Evolutionary conservation across 805 yeast species (phyloP), one percentile per base, ranked within the genome.

Genomic region (Schwanniomyces pseudopolymorphus): DNA sequence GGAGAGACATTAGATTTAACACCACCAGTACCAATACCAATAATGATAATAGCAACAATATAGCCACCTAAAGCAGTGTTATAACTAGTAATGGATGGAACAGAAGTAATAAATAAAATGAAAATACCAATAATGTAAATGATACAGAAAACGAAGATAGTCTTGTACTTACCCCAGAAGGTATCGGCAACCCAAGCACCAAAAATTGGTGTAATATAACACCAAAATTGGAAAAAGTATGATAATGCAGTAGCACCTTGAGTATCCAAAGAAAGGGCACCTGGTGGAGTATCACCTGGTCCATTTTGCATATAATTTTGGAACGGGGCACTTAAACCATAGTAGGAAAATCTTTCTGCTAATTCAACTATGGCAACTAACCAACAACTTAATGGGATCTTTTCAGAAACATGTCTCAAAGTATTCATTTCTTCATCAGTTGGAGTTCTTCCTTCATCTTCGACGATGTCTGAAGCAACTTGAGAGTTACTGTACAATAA

Each of bases 21-120:
- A 55, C 89, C 85, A 59, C 94, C 94, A 26, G 94, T 84, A 35
- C 89, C 92, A 33, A 85, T 55, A 54, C 92, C 92, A 56, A 87
- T 79, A 44, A 81, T 64, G 48, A 81, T 66, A 66, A 82, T 77
- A 26, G 81, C 75, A 38, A 73, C 70, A 42, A 79, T 60, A 48
- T 81, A 80, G 36, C 92, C 91, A 51, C 83, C 89, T 45, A 81
- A 62, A 25, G 87, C 80, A 24, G 81, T 78, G 19, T 71, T 69
- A 39, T 65, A 65, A 21, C 64, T 63, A 31, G 79, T 69, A 36
- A 84, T 74, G 14, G 77, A 69, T 21, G 90, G 91, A 44, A 86
- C 65, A 6, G 91, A 83, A 25, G 94, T 86, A 48, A 83, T 71
- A 60, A 86, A 82, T 42, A 87, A 71, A 45, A 87, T 69, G 45